Conservation (phyloP, 805 yeast genomes). For the Maudiozyma saulgeensis region DNA sequence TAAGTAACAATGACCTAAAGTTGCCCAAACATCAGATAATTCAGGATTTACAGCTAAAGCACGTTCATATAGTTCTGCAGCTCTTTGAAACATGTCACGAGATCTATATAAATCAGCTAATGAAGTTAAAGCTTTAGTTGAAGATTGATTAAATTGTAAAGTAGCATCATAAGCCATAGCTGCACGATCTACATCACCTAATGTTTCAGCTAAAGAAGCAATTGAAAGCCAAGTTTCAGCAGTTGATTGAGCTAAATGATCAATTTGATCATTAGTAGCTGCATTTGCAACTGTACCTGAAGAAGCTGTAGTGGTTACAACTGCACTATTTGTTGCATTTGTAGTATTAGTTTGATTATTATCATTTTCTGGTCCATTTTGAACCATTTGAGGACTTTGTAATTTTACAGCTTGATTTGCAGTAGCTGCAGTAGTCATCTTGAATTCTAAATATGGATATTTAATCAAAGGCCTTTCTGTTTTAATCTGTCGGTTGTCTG, state of each 20-base stretch:
- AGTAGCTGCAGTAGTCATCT: constrained; percentile 1
- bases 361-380: background rate
- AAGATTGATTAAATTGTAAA: constrained; percentile 74
- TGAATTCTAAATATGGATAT: background rate
- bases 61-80: constrained; percentile 87
- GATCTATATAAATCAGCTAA: constrained; percentile 83
- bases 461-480: too few species aligned
- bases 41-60: constrained; percentile 75
- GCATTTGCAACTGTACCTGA: background rate
- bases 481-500: too few species aligned
- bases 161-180: constrained; percentile 83
- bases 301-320: background rate
- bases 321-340: background rate
- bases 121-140: constrained; percentile 75
- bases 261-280: constrained; percentile 15
- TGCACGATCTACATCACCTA: constrained; percentile 85
- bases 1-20: constrained; percentile 89
- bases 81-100: constrained; percentile 83
- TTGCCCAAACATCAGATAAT: constrained; percentile 95
- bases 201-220: constrained; percentile 79
- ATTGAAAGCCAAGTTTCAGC: constrained; percentile 83
- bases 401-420: background rate
- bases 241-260: constrained; percentile 41
- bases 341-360: background rate
- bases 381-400: background rate